phyloP scores from a whole-genome alignment of 192 early-diverging fungal species.

The Coemansia umbellata region DNA sequence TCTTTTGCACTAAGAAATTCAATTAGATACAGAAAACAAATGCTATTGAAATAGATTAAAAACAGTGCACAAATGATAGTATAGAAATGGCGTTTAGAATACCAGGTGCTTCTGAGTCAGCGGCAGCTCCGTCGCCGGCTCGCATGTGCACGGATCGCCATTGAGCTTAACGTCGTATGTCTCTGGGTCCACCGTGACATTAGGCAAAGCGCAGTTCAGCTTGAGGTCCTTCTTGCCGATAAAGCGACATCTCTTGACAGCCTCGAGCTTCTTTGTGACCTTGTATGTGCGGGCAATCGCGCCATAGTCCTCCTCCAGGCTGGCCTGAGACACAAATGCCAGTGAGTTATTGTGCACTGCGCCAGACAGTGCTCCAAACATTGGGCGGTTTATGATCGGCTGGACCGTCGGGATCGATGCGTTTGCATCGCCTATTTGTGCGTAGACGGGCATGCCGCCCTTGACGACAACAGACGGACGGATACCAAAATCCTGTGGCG shows the following conservation, averaged over 20 bases:
- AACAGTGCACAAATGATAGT: no score
- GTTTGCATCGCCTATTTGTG: conserved; percentile 91
- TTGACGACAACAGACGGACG: conserved; percentile 87
- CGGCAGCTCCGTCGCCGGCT: conserved; percentile 67
- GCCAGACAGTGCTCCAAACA: conserved; percentile 73
- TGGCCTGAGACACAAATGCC: conserved; percentile 79
- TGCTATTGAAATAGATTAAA: no score
- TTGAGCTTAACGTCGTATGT: conserved; percentile 84
- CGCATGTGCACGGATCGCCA: conserved; percentile 62
- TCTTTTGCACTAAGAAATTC: no score
- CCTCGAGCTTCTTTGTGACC: conserved; percentile 61
- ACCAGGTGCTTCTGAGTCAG: conserved; percentile 59
- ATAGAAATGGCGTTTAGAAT: conserved; percentile 24
- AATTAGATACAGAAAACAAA: no score
- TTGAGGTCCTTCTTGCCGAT: conserved; percentile 87
- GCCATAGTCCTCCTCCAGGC: conserved; percentile 54
- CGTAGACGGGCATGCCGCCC: conserved; percentile 80
- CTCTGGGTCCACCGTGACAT: conserved; percentile 85
- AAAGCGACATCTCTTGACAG: conserved; percentile 71
- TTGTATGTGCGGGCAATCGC: conserved; percentile 54
- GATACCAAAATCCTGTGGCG: conserved; percentile 81
- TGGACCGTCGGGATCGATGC: conserved; percentile 94
- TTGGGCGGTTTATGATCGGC: conserved; percentile 78
- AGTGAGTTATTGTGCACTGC: conserved; percentile 60
- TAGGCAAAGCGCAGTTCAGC: conserved; percentile 73